Conservation (phyloP, 2,329 filamentous ascomycete genomes). For the Drechmeria coniospora region DNA sequence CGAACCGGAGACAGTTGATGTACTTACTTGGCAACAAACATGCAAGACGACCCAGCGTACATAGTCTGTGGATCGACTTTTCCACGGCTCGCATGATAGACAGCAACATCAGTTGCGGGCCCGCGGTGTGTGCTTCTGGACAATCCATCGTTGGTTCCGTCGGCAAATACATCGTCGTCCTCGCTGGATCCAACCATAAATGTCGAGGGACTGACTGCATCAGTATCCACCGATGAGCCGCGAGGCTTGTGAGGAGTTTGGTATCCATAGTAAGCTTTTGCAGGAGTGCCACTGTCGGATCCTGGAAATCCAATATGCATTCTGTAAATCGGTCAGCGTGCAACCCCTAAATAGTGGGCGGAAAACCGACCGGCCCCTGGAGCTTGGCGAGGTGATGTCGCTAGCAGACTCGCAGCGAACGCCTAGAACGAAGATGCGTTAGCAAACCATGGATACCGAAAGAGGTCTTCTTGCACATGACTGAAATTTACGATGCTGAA, state of each 20-base stretch:
- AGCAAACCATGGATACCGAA: no score
- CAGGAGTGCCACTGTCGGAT: slow-evolving; percentile 4
- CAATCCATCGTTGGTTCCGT: slow-evolving; percentile 1
- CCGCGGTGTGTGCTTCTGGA: not conserved
- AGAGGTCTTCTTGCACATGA: no score
- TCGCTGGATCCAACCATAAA: slow-evolving; percentile 7
- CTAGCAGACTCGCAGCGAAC: not conserved
- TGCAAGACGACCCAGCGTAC: slow-evolving; percentile 39
- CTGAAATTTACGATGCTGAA: no score
- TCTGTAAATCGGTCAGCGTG: no score
- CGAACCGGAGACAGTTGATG: not conserved
- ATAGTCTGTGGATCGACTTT: slow-evolving; percentile 32
- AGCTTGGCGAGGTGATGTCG: not conserved
- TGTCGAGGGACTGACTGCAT: slow-evolving; percentile 1
- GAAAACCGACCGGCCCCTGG: not conserved
- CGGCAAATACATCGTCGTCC: slow-evolving; percentile 8
- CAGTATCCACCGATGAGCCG: not conserved
- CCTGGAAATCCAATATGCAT: no score
- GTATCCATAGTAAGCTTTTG: slow-evolving; percentile 2
- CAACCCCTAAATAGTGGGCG: not conserved
- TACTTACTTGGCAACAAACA: slow-evolving; percentile 53
- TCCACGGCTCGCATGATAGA: slow-evolving; percentile 2
- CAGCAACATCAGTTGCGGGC: not conserved
- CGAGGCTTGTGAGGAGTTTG: not conserved
- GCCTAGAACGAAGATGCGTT: not conserved